Base-by-base conservation (phyloP, 2,329 filamentous ascomycete species). In the Phialophora tarda region DNA sequence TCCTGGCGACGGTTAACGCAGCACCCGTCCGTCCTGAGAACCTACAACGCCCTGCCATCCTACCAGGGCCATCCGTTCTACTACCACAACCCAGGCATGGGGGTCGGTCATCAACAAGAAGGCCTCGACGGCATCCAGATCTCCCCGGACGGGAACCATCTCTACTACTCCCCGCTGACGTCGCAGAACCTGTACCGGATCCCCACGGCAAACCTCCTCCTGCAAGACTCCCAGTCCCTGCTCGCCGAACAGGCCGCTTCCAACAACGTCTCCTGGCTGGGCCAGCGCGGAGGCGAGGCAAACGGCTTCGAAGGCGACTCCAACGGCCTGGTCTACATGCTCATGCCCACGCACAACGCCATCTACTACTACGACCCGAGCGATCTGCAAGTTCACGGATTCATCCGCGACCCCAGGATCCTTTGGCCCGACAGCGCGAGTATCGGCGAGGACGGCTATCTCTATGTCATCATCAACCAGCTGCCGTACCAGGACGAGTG, bases 381-480 rank as follows among this genome's bases (percentile, higher is more conserved):
- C 74, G 74, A 0, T 82, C 79, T 41, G 38, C 38, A 41, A 41
- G 38, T 41, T 3, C 38, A 41, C 14, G 38, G 38, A n/a, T 41
- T 41, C 63, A 73, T 82, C 1, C 69, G 78, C 24, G 81, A 82
- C 63, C 79, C 79, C 12, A 72, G 80, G 26, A 81, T 81, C 21
- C 66, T 82, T 12, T 82, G 78, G 81, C 77, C 78, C 0, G 79
- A 82, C 69, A 78, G 78, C 51, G 77, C 77, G 17, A 79, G 77
- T 55, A 72, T 80, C 17, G 79, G 76, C 0, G 77, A 74, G 34
- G 80, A 82, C 72, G 80, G 77, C 2, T 84, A 81, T 58, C 71
- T 84, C 14, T 83, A 84, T 66, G 71, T 83, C 64, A 83, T 82
- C 61, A 80, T 83, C 68, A 82, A 84, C 68, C 82, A 84, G 71